Evolutionary conservation across 768 basidiomycete genomes (phyloP).

Genomic region (Panaeolus papilionaceus): DNA sequence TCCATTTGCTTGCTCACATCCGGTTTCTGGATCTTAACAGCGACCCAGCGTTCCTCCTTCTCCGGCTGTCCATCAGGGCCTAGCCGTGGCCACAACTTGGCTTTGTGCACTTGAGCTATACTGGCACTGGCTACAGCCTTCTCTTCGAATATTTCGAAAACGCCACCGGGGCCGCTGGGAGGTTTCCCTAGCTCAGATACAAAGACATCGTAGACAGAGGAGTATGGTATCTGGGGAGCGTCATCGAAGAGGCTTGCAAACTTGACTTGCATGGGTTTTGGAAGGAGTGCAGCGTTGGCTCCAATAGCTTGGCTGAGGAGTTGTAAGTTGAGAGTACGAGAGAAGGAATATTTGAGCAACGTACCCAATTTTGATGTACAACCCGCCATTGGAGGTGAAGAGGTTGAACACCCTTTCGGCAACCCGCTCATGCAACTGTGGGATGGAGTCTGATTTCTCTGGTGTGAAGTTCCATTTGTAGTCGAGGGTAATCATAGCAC

Average conservation of each 20-base stretch:
- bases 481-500: slow-evolving; percentile 72
- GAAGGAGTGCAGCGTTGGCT: slow-evolving; percentile 86
- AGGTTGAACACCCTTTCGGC: slow-evolving; percentile 79
- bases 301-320: slow-evolving; percentile 72
- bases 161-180: slow-evolving; percentile 68
- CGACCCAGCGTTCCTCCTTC: slow-evolving; percentile 70
- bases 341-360: slow-evolving; percentile 15
- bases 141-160: slow-evolving; percentile 83
- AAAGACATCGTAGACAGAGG: slow-evolving; percentile 72
- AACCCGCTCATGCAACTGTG: slow-evolving; percentile 84
- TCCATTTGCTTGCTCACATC: slow-evolving; percentile 86
- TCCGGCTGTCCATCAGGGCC: slow-evolving; percentile 38
- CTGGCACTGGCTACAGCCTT: slow-evolving; percentile 85
- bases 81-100: slow-evolving; percentile 53
- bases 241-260: slow-evolving; percentile 88
- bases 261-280: slow-evolving; percentile 80
- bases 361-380: slow-evolving; percentile 84
- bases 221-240: slow-evolving; percentile 84
- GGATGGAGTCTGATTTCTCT: slow-evolving; percentile 73
- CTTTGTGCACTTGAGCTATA: slow-evolving; percentile 92
- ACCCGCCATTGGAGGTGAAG: slow-evolving; percentile 81
- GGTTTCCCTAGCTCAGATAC: slow-evolving; percentile 69
- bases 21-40: slow-evolving; percentile 94
- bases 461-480: slow-evolving; percentile 91
- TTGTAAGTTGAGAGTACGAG: slow-evolving; percentile 11